Evolutionary conservation across 2,329 filamentous ascomycete genomes (phyloP), one percentile per base, ranked within the genome.

Genomic region (Trichoderma cornu-damae): DNA sequence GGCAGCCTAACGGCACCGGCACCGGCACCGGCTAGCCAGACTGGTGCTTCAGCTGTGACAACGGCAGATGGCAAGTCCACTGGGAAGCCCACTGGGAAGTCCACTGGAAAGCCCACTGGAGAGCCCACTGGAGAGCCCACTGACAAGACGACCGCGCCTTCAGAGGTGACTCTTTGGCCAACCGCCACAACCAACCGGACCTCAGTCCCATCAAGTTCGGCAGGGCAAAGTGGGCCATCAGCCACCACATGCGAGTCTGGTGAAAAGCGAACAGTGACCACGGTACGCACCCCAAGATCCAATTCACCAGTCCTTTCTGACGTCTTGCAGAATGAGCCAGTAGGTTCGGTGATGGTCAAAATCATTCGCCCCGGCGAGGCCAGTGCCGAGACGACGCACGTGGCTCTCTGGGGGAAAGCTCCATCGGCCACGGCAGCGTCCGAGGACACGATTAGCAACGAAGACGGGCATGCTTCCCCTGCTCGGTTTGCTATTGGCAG

Each of bases 341-440:
- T 43, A 3, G 30, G 35, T 11, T 62, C 58, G 47, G 44, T 63
- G 6, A 43, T 66, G 16, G 58, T 68, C 22, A 68, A 65, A 12
- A 58, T 70, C 5, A 63, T 68, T 37, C 58, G 64, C 14, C 58
- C 67, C 18, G 60, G 61, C 9, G 59, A 63, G 8, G 59, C 61
- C 8, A 56, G 61, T 9, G 61, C 64, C 7, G 49, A 62, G 43
- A 68, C 64, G 0, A 61, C 61, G 12, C 37, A 62, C 8, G 24
- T 63, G 35, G 61, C 63, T 3, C 42, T 63, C 7, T 61, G 35
- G 50, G 57, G 61, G 24, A 49, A 50, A 9, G 38, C 56, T n/a
- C 61, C 63, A 8, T 59, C 50, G 30, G 53, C 53, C 24, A 59
- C 59, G 18, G 35, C 44, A 14, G 6, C 40, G 9, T 32, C 35